Conservation (phyloP, 768 basidiomycete species). For the Termitomyces sp. region DNA sequence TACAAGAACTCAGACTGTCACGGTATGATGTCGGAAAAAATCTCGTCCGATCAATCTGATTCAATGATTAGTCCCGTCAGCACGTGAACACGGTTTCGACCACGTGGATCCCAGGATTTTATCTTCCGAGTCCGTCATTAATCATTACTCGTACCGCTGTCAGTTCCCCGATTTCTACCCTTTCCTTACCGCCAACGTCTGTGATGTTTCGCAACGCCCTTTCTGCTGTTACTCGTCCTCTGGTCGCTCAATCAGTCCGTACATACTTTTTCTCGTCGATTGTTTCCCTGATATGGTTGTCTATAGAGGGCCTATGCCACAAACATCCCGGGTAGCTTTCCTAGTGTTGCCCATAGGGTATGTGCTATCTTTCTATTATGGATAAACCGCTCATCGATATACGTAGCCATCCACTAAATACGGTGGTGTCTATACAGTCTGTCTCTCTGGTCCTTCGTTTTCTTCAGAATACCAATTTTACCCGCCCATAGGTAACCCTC, state of each 20-base stretch:
- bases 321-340: conserved; percentile 75
- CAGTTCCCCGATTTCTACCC: conserved; percentile 26
- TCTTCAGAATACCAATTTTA: conserved; percentile 19
- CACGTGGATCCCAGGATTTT: conserved; percentile 14
- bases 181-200: conserved; percentile 28
- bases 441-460: conserved; percentile 22
- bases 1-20: not conserved
- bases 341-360: conserved; percentile 70
- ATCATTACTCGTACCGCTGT: no score
- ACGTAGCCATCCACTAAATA: conserved; percentile 82
- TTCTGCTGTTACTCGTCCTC: conserved; percentile 52
- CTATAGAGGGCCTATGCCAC: conserved; percentile 61
- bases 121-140: no score
- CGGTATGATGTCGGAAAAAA: not conserved
- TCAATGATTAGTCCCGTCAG: no score
- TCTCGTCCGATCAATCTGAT: not conserved
- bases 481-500: conserved; percentile 72
- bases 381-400: conserved; percentile 6
- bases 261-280: not conserved
- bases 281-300: not conserved
- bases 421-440: conserved; percentile 87
- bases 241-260: conserved; percentile 49
- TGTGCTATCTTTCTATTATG: conserved; percentile 22
- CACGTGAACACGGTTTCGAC: conserved; percentile 12
- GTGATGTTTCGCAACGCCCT: conserved; percentile 69